Percentiles rank a stretch among this genome's conserved stretches.
phyloP scores from a whole-genome alignment of 2,329 filamentous ascomycete species.

The Nannizziopsis arthrosporioides region DNA sequence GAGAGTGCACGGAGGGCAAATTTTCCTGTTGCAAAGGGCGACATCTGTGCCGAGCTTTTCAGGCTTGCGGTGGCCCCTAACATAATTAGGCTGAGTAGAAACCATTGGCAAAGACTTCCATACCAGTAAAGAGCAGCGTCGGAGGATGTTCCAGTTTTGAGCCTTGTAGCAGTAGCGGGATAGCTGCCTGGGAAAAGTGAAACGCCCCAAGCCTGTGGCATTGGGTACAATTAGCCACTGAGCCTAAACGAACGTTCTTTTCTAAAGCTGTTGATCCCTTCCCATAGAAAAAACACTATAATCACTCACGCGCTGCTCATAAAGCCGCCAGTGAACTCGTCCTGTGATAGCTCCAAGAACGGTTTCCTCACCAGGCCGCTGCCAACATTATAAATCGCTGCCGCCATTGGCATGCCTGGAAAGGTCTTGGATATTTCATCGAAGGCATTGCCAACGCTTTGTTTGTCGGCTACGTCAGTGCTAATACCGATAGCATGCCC shows the following conservation, averaged over 20 bases:
- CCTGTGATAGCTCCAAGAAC: slow-evolving; percentile 48
- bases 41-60: slow-evolving; percentile 57
- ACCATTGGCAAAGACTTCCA: neutral
- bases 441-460: slow-evolving; percentile 44
- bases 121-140: slow-evolving; percentile 62
- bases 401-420: slow-evolving; percentile 35
- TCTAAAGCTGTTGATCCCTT: neutral
- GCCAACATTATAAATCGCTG: slow-evolving; percentile 51
- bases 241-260: neutral
- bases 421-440: slow-evolving; percentile 44
- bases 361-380: slow-evolving; percentile 49
- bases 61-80: slow-evolving; percentile 67
- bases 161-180: slow-evolving; percentile 59
- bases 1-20: slow-evolving; percentile 64
- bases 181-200: slow-evolving; percentile 58
- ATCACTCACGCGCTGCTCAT: slow-evolving; percentile 39
- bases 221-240: neutral
- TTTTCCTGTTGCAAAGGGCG: slow-evolving; percentile 65
- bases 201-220: slow-evolving; percentile 47
- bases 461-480: slow-evolving; percentile 45
- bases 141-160: slow-evolving; percentile 52
- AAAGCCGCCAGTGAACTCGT: slow-evolving; percentile 44
- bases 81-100: neutral
- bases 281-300: neutral
- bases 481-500: slow-evolving; percentile 51